Evolutionary conservation across 768 basidiomycete genomes (phyloP).

Genomic region (Russula foetens): DNA sequence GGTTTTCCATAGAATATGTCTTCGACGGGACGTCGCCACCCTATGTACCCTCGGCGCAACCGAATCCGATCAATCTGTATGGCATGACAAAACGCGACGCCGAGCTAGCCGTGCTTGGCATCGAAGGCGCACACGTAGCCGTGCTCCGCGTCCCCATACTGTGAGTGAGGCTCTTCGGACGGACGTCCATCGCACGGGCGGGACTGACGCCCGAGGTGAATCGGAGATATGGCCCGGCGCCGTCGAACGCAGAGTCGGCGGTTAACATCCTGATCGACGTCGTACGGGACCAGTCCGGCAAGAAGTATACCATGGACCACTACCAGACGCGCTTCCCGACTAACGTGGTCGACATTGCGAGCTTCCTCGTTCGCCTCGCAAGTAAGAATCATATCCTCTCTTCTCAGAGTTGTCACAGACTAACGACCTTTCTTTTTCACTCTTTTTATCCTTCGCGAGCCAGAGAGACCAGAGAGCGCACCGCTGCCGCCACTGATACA

Average conservation of each 20-base stretch:
- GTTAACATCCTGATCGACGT: slow-evolving; percentile 85
- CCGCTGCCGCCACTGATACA: slow-evolving; percentile 70
- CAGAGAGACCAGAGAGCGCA: slow-evolving; percentile 30
- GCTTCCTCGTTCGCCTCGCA: slow-evolving; percentile 70
- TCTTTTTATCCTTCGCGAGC: background rate
- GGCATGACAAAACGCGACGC: slow-evolving; percentile 83
- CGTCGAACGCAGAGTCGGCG: slow-evolving; percentile 80
- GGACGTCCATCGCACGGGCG: background rate
- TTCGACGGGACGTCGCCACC: slow-evolving; percentile 93
- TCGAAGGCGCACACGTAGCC: slow-evolving; percentile 47
- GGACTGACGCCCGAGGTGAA: background rate
- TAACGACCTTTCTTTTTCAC: background rate
- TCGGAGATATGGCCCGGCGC: slow-evolving; percentile 76
- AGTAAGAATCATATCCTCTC: slow-evolving; percentile 34
- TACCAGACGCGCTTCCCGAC: slow-evolving; percentile 91
- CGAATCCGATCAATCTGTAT: slow-evolving; percentile 87
- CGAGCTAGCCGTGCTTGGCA: slow-evolving; percentile 65
- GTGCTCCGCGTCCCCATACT: slow-evolving; percentile 88
- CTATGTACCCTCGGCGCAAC: slow-evolving; percentile 62
- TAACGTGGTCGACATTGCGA: slow-evolving; percentile 79
- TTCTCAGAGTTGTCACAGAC: background rate
- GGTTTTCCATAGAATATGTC: slow-evolving; percentile 67
- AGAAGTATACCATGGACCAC: slow-evolving; percentile 92
- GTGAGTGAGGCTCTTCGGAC: slow-evolving; percentile 43
- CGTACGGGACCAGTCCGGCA: slow-evolving; percentile 79